Evolutionary conservation across 441 rosid species (phyloP).

Genomic region (Pelargonium cotyledonis): DNA sequence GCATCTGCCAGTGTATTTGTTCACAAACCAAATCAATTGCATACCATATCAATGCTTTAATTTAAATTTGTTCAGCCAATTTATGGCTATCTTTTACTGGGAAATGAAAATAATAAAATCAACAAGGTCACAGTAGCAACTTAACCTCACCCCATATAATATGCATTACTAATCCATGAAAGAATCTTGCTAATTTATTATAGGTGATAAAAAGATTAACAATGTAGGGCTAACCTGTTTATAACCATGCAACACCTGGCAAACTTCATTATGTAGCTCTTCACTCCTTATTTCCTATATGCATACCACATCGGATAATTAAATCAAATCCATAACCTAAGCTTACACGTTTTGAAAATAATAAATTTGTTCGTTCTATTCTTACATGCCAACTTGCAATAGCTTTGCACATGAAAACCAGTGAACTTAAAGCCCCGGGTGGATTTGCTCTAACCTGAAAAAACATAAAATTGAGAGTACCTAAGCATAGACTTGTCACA

Average conservation of each 20-base stretch:
- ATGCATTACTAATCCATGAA: neutral
- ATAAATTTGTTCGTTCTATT: conserved; percentile 5
- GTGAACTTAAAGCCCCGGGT: conserved; percentile 79
- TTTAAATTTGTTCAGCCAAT: no score
- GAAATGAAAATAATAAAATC: neutral
- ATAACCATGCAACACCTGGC: conserved; percentile 83
- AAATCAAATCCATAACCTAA: neutral
- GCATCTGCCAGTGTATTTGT: conserved; percentile 53
- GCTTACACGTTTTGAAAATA: conserved; percentile 3
- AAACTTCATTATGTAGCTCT: conserved; percentile 80
- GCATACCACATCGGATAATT: neutral
- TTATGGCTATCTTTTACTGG: neutral
- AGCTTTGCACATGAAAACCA: conserved; percentile 80
- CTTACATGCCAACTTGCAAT: conserved; percentile 99
- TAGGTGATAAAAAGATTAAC: neutral
- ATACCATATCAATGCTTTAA: neutral
- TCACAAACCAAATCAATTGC: neutral
- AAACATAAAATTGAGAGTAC: conserved; percentile 1
- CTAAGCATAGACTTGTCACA: conserved; percentile 9
- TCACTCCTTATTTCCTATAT: conserved; percentile 77
- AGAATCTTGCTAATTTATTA: neutral
- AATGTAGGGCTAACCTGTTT: conserved; percentile 53
- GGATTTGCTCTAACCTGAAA: conserved; percentile 85
- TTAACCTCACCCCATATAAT: neutral
- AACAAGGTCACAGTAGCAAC: neutral